These are phyloP conservation scores for Salvia hispanica DNA, from an alignment of 257 asterid species.

Conservation along the genomic window DNA sequence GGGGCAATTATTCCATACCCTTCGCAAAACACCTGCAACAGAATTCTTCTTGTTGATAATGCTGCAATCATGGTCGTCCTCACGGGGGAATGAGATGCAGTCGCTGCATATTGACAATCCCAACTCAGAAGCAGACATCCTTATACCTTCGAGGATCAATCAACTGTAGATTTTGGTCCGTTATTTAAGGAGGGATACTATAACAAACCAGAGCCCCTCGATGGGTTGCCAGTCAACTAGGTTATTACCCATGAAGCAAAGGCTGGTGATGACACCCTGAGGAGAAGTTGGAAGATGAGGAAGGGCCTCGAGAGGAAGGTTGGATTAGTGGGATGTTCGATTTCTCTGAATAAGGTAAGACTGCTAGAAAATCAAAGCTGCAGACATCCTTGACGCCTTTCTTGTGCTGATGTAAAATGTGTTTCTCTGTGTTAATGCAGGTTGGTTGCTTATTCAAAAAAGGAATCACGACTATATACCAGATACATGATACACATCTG, in stretches of 20 bases:
- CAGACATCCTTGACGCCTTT: background rate
- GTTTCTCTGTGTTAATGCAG: slow-evolving; percentile 30
- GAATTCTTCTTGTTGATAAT: slow-evolving; percentile 29
- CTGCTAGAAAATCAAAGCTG: background rate
- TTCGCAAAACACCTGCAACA: slow-evolving; percentile 22
- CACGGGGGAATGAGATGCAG: slow-evolving; percentile 37
- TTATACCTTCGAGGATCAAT: slow-evolving; percentile 26
- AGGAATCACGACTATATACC: slow-evolving; percentile 16
- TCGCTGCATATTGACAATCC: slow-evolving; percentile 31
- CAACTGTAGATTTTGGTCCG: slow-evolving; percentile 43
- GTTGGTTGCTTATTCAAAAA: slow-evolving; percentile 29
- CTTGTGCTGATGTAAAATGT: background rate
- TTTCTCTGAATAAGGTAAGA: slow-evolving; percentile 62
- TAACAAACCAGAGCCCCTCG: slow-evolving; percentile 38
- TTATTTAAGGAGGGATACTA: slow-evolving; percentile 55
- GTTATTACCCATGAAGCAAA: slow-evolving; percentile 34
- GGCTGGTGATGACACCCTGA: slow-evolving; percentile 29
- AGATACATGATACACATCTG: slow-evolving; percentile 20
- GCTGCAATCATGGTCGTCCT: slow-evolving; percentile 38
- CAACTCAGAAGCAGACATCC: slow-evolving; percentile 30
- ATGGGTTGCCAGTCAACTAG: slow-evolving; percentile 28
- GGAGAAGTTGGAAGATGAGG: slow-evolving; percentile 48
- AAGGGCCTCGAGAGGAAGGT: slow-evolving; percentile 53
- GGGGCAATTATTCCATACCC: slow-evolving; percentile 28
- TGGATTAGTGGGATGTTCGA: slow-evolving; percentile 70